Percentiles rank a stretch among this genome's conserved stretches.
phyloP scores from a whole-genome alignment of 73 alveolate species.

The Paramecium sexaurelia region DNA sequence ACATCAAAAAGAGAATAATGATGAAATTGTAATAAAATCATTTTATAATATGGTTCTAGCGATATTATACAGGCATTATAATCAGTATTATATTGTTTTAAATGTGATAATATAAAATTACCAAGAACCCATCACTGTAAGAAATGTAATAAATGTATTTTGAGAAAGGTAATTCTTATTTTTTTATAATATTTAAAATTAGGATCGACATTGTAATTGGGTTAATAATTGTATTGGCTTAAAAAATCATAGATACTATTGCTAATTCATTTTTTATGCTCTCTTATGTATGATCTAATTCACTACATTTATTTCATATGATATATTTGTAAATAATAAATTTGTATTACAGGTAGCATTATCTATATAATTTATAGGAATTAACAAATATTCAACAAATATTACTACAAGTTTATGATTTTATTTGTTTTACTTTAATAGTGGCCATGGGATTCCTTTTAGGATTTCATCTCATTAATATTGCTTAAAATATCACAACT shows the following conservation, averaged over 20 bases:
- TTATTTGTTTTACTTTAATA: background rate
- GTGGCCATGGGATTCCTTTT: slow-evolving; percentile 33
- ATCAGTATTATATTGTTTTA: slow-evolving; percentile 52
- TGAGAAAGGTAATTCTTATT: slow-evolving; percentile 70
- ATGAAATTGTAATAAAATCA: background rate
- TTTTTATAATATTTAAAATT: background rate
- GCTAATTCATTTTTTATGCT: slow-evolving; percentile 52
- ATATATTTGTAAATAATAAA: background rate
- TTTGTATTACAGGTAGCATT: background rate
- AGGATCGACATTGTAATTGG: slow-evolving; percentile 95
- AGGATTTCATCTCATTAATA: slow-evolving; percentile 15
- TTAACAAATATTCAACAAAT: background rate
- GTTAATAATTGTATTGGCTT: slow-evolving; percentile 86
- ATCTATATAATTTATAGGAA: background rate
- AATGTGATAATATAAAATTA: slow-evolving; percentile 80
- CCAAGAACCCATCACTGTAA: slow-evolving; percentile 90
- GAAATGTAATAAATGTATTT: slow-evolving; percentile 79
- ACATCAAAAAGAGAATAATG: background rate
- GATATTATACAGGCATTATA: slow-evolving; percentile 28
- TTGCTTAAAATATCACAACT: background rate
- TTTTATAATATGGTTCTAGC: slow-evolving; percentile 31
- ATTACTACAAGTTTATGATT: background rate
- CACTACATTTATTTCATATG: background rate
- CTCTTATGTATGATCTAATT: slow-evolving; percentile 31
- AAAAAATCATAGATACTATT: slow-evolving; percentile 74